Percentiles rank a stretch among this genome's conserved stretches.
Evolutionary conservation across 106 monocot species (phyloP).

Genomic region (Dioscorea zingiberensis): DNA sequence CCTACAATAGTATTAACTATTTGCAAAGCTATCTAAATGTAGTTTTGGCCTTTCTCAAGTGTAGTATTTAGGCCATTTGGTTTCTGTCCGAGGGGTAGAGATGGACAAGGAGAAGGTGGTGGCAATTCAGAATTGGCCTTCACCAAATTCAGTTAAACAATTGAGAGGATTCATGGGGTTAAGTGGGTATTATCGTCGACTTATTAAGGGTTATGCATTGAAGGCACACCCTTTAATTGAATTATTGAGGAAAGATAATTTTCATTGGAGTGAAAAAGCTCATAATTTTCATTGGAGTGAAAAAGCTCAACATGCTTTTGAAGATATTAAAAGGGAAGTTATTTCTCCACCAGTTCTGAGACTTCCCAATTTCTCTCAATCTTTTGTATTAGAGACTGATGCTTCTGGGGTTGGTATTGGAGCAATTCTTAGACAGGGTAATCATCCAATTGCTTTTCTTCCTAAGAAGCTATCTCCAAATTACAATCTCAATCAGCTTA

Average conservation of each 20-base stretch:
- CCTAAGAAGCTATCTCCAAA: background rate
- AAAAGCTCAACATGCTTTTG: too few relatives aligned
- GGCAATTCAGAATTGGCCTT: background rate
- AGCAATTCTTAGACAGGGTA: background rate
- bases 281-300: too few relatives aligned
- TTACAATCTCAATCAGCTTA: background rate
- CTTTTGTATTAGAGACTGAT: conserved; percentile 3
- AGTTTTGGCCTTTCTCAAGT: background rate
- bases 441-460: background rate
- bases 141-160: background rate
- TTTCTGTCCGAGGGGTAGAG: background rate
- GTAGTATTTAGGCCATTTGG: background rate
- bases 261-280: background rate
- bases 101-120: background rate
- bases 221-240: background rate
- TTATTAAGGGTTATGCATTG: background rate
- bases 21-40: background rate
- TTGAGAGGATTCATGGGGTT: conserved; percentile 5
- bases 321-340: background rate
- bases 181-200: background rate
- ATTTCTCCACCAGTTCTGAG: background rate
- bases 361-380: background rate
- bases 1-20: background rate
- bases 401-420: background rate
- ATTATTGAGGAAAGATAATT: background rate